These are phyloP conservation scores for Colletotrichum incanum DNA, from an alignment of 2,329 filamentous ascomycete genomes.

Conservation along the genomic window DNA sequence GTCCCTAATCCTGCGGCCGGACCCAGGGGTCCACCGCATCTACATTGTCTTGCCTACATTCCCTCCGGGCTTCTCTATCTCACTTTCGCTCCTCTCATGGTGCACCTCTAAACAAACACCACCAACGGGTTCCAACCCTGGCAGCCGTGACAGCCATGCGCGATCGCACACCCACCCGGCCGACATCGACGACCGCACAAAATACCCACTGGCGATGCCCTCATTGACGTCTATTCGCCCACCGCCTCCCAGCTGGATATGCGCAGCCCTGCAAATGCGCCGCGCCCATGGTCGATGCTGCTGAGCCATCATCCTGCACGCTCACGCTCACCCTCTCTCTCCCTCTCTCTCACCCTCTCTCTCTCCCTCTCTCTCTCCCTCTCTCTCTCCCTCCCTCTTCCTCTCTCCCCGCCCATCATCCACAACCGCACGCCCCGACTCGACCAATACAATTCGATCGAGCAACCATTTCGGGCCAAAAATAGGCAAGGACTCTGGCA, in stretches of 20 bases:
- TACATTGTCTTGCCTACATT: conserved; percentile 16
- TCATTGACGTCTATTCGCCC: conserved; percentile 42
- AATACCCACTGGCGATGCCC: conserved; percentile 39
- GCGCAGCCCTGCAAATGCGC: conserved; percentile 23
- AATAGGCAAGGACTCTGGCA: conserved; percentile 25
- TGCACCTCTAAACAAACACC: conserved; percentile 35
- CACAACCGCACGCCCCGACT: conserved; percentile 18
- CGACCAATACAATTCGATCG: conserved; percentile 14
- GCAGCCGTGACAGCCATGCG: neutral
- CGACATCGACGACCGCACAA: conserved; percentile 19
- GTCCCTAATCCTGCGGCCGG: conserved; percentile 38
- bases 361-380: neutral
- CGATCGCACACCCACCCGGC: conserved; percentile 34
- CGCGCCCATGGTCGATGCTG: conserved; percentile 26
- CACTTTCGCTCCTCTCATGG: conserved; percentile 3
- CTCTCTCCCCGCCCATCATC: conserved; percentile 9
- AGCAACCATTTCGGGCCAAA: conserved; percentile 27
- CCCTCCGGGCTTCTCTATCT: conserved; percentile 10
- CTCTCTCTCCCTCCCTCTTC: neutral
- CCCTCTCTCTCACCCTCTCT: neutral
- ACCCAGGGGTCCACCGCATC: conserved; percentile 25
- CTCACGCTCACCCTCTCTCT: neutral
- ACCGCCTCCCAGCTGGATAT: conserved; percentile 5
- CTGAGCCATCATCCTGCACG: conserved; percentile 22
- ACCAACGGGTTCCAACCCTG: conserved; percentile 7